These are phyloP conservation scores for Stereum hirsutum DNA, from an alignment of 1,284 basidiomycete genomes.

Conservation along the genomic window DNA sequence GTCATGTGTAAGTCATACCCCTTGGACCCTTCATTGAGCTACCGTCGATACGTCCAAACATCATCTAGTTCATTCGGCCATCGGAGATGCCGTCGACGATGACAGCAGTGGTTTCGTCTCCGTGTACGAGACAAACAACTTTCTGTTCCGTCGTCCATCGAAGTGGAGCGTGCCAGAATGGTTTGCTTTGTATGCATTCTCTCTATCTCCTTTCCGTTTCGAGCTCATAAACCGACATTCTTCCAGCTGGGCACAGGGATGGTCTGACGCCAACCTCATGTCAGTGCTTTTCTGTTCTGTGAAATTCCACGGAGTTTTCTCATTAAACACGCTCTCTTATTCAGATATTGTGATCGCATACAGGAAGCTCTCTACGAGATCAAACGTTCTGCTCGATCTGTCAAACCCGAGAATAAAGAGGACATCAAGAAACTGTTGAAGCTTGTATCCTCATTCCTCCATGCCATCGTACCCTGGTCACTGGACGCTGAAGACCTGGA, in stretches of 20 bases:
- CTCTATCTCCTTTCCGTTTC: background rate
- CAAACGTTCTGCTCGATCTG: background rate
- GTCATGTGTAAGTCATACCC: slow-evolving; percentile 21
- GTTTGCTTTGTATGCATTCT: slow-evolving; percentile 20
- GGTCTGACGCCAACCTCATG: slow-evolving; percentile 1
- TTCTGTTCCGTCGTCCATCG: slow-evolving; percentile 14
- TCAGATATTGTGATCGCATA: slow-evolving; percentile 1
- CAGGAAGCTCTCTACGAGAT: background rate
- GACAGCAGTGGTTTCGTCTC: slow-evolving; percentile 24
- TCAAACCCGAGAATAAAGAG: background rate
- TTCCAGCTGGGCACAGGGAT: slow-evolving; percentile 2
- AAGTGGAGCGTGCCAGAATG: slow-evolving; percentile 20
- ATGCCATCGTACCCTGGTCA: background rate
- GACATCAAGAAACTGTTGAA: background rate
- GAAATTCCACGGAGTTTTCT: background rate
- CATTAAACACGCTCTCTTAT: background rate
- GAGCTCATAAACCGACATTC: background rate
- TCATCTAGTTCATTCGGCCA: slow-evolving; percentile 19
- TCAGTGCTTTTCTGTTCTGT: background rate
- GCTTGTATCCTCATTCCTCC: background rate
- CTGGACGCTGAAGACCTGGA: background rate
- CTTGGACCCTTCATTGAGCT: background rate
- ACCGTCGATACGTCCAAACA: background rate
- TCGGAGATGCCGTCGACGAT: slow-evolving; percentile 24
- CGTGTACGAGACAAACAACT: slow-evolving; percentile 22